Evolutionary conservation across 2,329 filamentous ascomycete genomes (phyloP).

Genomic region (Diaporthe vexans): DNA sequence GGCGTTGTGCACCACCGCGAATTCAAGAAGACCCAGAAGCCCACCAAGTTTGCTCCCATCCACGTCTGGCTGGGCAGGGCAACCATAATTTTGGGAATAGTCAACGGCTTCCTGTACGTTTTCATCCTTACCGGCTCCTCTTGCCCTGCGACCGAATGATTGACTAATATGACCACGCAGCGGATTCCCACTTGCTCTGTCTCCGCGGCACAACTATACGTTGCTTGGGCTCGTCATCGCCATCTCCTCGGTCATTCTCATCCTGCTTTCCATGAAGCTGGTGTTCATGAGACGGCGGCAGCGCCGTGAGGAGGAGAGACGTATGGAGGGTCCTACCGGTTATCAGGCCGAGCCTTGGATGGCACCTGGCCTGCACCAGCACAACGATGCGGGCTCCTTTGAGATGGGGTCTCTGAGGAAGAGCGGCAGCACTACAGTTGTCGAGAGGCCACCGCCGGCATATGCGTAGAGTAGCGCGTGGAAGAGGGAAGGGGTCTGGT

Average conservation of each 20-base stretch:
- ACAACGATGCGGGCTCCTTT: slow-evolving; percentile 2
- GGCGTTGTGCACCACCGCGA: slow-evolving; percentile 69
- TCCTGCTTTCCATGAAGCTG: slow-evolving; percentile 54
- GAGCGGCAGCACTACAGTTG: slow-evolving; percentile 21
- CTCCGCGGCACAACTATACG: slow-evolving; percentile 60
- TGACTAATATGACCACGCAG: slow-evolving; percentile 49
- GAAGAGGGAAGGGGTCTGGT: neutral
- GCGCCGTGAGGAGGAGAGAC: slow-evolving; percentile 21
- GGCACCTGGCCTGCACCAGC: slow-evolving; percentile 8
- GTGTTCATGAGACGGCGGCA: slow-evolving; percentile 50
- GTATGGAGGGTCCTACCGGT: slow-evolving; percentile 9
- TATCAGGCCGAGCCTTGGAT: slow-evolving; percentile 41
- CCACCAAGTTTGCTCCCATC: slow-evolving; percentile 64
- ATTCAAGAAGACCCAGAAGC: slow-evolving; percentile 62
- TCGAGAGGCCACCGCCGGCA: slow-evolving; percentile 23
- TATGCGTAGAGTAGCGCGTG: neutral
- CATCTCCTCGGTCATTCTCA: slow-evolving; percentile 55
- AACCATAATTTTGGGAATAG: slow-evolving; percentile 65
- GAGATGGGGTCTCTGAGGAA: slow-evolving; percentile 27
- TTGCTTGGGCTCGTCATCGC: slow-evolving; percentile 64
- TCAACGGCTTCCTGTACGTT: slow-evolving; percentile 70
- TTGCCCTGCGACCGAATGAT: no score
- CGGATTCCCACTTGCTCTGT: slow-evolving; percentile 70
- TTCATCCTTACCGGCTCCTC: neutral
- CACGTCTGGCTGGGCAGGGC: slow-evolving; percentile 71